Evolutionary conservation across 179 eudicot genomes (phyloP).

Genomic region (Vitellaria paradoxa): DNA sequence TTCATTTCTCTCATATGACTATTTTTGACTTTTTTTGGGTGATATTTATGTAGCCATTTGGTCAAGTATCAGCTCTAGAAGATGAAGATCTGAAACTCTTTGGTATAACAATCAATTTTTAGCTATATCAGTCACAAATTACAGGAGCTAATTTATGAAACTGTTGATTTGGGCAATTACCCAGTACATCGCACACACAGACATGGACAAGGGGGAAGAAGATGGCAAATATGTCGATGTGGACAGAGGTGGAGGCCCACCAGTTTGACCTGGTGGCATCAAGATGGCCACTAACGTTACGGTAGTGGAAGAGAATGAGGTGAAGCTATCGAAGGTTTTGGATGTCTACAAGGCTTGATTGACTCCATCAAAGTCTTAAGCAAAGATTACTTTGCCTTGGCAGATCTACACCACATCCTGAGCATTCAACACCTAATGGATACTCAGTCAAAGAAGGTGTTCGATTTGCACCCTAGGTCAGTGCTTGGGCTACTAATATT

Average conservation of each 20-base stretch:
- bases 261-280: slow-evolving; percentile 16
- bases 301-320: too few species aligned
- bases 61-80: slow-evolving; percentile 35
- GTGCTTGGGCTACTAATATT: slow-evolving; percentile 42
- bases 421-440: slow-evolving; percentile 25
- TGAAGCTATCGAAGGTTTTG: slow-evolving; percentile 34
- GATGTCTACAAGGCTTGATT: slow-evolving; percentile 55
- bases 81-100: slow-evolving; percentile 51
- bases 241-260: slow-evolving; percentile 51
- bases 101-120: slow-evolving; percentile 20
- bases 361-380: slow-evolving; percentile 46
- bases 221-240: slow-evolving; percentile 38
- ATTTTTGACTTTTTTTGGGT: too few species aligned
- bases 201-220: slow-evolving; percentile 46
- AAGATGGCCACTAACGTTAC: slow-evolving; percentile 2
- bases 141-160: not conserved
- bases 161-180: slow-evolving; percentile 33
- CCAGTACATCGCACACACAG: slow-evolving; percentile 39
- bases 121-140: too few species aligned
- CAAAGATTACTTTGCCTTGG: slow-evolving; percentile 43
- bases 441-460: slow-evolving; percentile 29
- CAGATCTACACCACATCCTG: slow-evolving; percentile 56
- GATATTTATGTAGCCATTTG: too few species aligned
- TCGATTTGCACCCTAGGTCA: slow-evolving; percentile 28
- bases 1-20: slow-evolving; percentile 32